Conservation (phyloP, 768 basidiomycete species). For the Coprinopsis cinerea region DNA sequence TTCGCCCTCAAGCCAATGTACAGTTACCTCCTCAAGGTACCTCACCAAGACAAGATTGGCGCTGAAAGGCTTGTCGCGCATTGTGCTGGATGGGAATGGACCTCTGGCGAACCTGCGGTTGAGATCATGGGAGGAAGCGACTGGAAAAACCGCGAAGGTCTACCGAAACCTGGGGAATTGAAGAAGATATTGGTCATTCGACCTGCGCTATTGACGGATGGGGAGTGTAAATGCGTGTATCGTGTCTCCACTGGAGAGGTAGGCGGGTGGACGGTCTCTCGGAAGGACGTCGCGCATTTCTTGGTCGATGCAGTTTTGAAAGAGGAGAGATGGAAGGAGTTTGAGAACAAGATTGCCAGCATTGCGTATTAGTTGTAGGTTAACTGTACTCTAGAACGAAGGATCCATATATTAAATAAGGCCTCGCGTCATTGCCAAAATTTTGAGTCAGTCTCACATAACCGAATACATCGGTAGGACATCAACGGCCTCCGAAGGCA, state of each 20-base stretch:
- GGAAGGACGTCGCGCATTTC: constrained; percentile 64
- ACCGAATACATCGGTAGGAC: too few species aligned
- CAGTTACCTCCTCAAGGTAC: constrained; percentile 31
- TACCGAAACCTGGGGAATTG: constrained; percentile 39
- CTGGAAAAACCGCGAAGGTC: constrained; percentile 38
- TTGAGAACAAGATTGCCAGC: constrained; percentile 41
- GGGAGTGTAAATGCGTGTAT: constrained; percentile 43
- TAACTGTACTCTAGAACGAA: too few species aligned
- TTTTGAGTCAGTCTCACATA: too few species aligned
- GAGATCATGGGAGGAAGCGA: constrained; percentile 31
- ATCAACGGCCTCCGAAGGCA: too few species aligned
- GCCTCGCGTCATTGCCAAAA: too few species aligned
- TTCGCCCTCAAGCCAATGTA: constrained; percentile 45
- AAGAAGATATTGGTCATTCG: constrained; percentile 46
- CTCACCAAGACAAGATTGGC: constrained; percentile 60
- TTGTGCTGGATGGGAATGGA: constrained; percentile 47
- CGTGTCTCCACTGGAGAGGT: constrained; percentile 37
- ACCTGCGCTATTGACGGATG: constrained; percentile 55
- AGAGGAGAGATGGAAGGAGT: constrained; percentile 49
- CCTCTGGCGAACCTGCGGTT: constrained; percentile 32
- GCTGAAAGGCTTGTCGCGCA: constrained; percentile 46
- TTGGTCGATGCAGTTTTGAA: constrained; percentile 40
- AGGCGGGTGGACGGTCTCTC: constrained; percentile 47
- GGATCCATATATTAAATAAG: too few species aligned
- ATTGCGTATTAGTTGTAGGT: constrained; percentile 49